Base-by-base conservation (phyloP, 495 filamentous ascomycete species). In the Daldinia decipiens region DNA sequence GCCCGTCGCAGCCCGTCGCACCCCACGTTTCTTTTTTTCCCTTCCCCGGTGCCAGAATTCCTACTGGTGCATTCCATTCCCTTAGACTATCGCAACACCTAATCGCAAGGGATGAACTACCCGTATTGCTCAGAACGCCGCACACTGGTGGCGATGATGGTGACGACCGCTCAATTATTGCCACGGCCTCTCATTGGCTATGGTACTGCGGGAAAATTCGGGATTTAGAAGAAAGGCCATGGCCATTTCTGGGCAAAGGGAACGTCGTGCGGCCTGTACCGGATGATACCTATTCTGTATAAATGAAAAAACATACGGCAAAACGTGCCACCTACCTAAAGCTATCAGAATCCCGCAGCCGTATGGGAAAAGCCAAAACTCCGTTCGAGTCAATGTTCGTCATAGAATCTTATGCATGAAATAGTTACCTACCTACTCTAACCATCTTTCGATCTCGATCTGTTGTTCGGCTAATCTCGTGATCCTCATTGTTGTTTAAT, bases 1-100 rank as follows among this genome's bases (percentile, higher is more conserved):
- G 54, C 27, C 27, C 27, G 4, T 27, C 26, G 26, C 26, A 29
- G 27, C 64, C 54, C 40, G 53, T 43, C 12, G 13, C 40, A 72
- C 70, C 70, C 70, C 70, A 69, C 70, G 65, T 62, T 69, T 66
- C 51, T 66, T 59, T 32, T 58, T 19, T 34, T 29, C 38, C 5
- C 38, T 65, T 56, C 29, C 52, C 27, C 38, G 40, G 34, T 39
- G 50, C 50, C 21, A 31, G 57, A 19, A 9, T 54, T 69, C 59
- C 47, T 68, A 73, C 70, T 73, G 70, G 70, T 66, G 65, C 70
- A 53, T 69, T 62, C 58, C 36, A 68, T 65, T 68, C 60, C 65
- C 52, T 73, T 73, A 73, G 60, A 66, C 70, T 29, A 73, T 73
- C 40, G 62, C 40, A 73, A 73, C 62, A 69, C 70, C 65, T 73